Conservation (phyloP, 345 rosid genomes). For the Brassica nigra region DNA sequence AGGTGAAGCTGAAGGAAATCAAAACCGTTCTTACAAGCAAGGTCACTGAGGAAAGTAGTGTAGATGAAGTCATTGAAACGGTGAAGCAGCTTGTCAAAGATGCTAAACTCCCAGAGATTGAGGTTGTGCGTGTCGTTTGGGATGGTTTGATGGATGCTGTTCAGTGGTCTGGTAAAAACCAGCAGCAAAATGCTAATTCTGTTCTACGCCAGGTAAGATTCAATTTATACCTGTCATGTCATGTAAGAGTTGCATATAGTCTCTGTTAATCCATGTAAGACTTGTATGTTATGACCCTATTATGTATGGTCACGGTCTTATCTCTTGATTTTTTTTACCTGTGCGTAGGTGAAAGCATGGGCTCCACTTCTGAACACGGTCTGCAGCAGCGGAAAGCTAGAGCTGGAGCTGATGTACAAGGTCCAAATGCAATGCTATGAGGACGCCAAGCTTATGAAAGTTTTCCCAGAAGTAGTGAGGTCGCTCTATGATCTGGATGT, state of each 20-base stretch:
- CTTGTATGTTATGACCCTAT: not conserved
- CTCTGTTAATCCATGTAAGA: not conserved
- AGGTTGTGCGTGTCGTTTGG: slow-evolving; percentile 86
- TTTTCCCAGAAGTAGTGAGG: slow-evolving; percentile 32
- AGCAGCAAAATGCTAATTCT: slow-evolving; percentile 93
- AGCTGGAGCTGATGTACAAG: slow-evolving; percentile 93
- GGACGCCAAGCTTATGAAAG: slow-evolving; percentile 98
- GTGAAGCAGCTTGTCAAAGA: slow-evolving; percentile 85
- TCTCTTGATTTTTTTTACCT: not conserved
- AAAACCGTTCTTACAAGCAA: slow-evolving; percentile 75
- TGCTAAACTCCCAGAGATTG: slow-evolving; percentile 81
- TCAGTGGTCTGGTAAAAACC: slow-evolving; percentile 99
- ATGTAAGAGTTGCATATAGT: not conserved
- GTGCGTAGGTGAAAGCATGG: slow-evolving; percentile 83
- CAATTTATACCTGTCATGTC: not conserved
- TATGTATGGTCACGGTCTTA: not conserved
- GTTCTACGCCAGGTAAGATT: slow-evolving; percentile 79
- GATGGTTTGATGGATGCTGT: slow-evolving; percentile 99
- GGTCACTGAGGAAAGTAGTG: slow-evolving; percentile 75
- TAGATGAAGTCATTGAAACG: slow-evolving; percentile 80
- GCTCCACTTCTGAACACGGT: slow-evolving; percentile 72
- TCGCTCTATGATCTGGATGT: slow-evolving; percentile 91
- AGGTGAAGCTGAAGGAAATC: slow-evolving; percentile 89
- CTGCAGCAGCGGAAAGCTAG: slow-evolving; percentile 84
- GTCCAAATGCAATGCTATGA: slow-evolving; percentile 98